These are phyloP conservation scores for Xanthoconium separans DNA, from an alignment of 1,284 basidiomycete genomes.

Conservation along the genomic window DNA sequence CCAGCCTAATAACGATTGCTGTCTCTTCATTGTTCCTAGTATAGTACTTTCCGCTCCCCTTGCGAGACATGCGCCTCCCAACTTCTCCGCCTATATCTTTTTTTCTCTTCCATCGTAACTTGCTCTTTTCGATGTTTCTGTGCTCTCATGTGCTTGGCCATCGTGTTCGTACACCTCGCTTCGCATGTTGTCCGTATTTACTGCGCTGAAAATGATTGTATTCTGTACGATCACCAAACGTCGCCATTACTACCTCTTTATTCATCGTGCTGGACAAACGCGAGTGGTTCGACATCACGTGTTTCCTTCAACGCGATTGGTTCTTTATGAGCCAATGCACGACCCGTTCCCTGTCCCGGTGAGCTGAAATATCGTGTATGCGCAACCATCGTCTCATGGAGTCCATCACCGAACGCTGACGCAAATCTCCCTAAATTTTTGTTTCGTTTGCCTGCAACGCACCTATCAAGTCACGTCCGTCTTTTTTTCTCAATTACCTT, in stretches of 20 bases:
- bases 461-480: too few species aligned
- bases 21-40: constrained; percentile 15
- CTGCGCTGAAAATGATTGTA: constrained; percentile 34
- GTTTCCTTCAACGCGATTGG: too few species aligned
- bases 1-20: constrained; percentile 21
- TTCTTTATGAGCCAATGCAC: too few species aligned
- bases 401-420: too few species aligned
- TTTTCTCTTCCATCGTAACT: constrained; percentile 19
- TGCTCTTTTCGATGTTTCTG: constrained; percentile 19
- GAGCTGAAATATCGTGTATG: too few species aligned
- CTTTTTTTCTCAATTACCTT: too few species aligned
- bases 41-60: constrained; percentile 18
- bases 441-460: too few species aligned
- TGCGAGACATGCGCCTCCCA: constrained; percentile 32
- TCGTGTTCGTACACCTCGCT: constrained; percentile 21
- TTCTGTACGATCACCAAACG: constrained; percentile 21
- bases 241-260: not conserved
- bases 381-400: too few species aligned
- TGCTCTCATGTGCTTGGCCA: constrained; percentile 27
- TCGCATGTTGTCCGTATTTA: constrained; percentile 32
- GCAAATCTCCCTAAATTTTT: too few species aligned
- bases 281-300: not conserved
- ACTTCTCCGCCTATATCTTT: constrained; percentile 9
- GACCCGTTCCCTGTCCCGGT: too few species aligned
- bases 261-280: not conserved